Conservation (phyloP, 495 filamentous ascomycete species). For the Aspergillus baeticus region DNA sequence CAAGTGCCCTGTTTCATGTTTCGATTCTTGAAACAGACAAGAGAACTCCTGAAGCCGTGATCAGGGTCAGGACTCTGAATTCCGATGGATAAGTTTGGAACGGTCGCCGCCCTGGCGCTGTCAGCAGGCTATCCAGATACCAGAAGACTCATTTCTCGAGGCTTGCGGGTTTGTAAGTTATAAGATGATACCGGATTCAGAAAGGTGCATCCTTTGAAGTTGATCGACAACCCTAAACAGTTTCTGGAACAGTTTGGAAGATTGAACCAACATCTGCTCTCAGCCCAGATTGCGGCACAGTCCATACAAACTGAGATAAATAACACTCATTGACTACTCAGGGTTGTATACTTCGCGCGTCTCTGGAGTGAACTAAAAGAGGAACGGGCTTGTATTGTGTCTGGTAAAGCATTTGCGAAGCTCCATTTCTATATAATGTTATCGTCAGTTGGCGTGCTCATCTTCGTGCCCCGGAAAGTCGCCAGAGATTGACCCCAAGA, state of each 20-base stretch:
- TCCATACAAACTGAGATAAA: no score
- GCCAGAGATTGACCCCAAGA: background rate
- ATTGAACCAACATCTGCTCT: background rate
- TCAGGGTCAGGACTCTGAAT: background rate
- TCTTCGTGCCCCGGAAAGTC: background rate
- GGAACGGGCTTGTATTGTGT: no score
- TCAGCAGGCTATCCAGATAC: slow-evolving; percentile 7
- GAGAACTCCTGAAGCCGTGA: background rate
- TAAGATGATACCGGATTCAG: slow-evolving; percentile 4
- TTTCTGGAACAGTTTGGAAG: slow-evolving; percentile 13
- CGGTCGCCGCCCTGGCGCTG: slow-evolving; percentile 1
- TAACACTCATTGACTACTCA: no score
- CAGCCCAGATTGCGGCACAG: no score
- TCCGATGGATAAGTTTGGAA: background rate
- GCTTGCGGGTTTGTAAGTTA: no score
- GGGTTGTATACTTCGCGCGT: no score
- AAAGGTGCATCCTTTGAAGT: background rate
- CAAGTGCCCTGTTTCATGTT: background rate
- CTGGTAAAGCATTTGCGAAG: background rate
- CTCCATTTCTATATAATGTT: background rate
- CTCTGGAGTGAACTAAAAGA: no score
- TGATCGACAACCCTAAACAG: background rate
- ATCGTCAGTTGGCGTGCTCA: background rate
- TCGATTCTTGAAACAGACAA: slow-evolving; percentile 10
- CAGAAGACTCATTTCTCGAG: no score